Conservation (phyloP, 2,329 filamentous ascomycete species). For the Nannizzia gypsea region DNA sequence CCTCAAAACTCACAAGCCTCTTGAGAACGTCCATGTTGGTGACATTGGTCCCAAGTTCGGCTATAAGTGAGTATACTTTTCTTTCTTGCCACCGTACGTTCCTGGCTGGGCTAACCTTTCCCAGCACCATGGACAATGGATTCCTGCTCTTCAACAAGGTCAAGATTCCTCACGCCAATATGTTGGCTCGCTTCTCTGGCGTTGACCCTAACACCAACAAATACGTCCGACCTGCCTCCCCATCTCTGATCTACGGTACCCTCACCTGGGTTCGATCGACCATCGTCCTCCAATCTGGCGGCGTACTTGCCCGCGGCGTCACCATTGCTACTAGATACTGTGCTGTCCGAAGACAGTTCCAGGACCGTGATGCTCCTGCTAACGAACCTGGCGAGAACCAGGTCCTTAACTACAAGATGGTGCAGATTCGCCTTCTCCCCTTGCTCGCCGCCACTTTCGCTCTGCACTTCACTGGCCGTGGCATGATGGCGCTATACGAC, state of each 20-base stretch:
- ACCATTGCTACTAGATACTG: constrained; percentile 67
- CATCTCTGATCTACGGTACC: constrained; percentile 61
- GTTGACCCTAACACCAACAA: constrained; percentile 57
- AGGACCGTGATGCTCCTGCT: constrained; percentile 55
- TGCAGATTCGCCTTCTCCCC: constrained; percentile 60
- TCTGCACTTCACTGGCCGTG: constrained; percentile 65
- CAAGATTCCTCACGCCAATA: constrained; percentile 61
- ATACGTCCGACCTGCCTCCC: constrained; percentile 55
- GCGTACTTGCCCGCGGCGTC: constrained; percentile 60
- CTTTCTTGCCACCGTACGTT: neutral
- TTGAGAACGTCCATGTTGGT: constrained; percentile 60
- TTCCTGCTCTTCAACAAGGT: constrained; percentile 66
- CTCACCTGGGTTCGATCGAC: constrained; percentile 63
- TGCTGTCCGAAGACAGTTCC: constrained; percentile 64
- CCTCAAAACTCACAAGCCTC: constrained; percentile 54
- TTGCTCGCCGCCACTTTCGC: constrained; percentile 63
- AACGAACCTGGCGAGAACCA: constrained; percentile 54
- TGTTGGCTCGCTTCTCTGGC: constrained; percentile 59
- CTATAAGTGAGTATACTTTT: constrained; percentile 45
- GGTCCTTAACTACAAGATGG: constrained; percentile 71
- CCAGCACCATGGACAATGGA: constrained; percentile 63
- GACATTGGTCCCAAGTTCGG: constrained; percentile 73
- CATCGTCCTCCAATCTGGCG: constrained; percentile 62
- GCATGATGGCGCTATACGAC: constrained; percentile 63
- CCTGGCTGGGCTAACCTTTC: constrained; percentile 6